Evolutionary conservation across 1,139 yeast species (phyloP).

Genomic region (Pichia sp.): DNA sequence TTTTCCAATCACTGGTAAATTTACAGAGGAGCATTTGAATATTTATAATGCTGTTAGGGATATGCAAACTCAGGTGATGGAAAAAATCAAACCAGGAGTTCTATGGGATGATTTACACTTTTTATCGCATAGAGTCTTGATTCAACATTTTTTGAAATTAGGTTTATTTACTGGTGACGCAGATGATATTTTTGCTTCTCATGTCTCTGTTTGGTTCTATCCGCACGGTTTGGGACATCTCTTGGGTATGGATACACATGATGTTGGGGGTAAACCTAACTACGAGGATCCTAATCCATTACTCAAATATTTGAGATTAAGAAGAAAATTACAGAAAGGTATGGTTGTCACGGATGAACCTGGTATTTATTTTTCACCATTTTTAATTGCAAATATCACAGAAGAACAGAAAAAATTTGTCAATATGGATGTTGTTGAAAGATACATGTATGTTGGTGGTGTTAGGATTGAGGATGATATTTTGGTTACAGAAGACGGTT

Average conservation of each 20-base stretch:
- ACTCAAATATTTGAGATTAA: slow-evolving; percentile 67
- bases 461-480: slow-evolving; percentile 95
- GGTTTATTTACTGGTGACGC: slow-evolving; percentile 71
- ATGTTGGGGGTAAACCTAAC: slow-evolving; percentile 83
- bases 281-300: slow-evolving; percentile 76
- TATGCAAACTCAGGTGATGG: slow-evolving; percentile 74
- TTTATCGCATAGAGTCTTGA: slow-evolving; percentile 68
- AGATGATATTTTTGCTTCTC: slow-evolving; percentile 62
- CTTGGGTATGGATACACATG: slow-evolving; percentile 93
- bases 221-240: slow-evolving; percentile 96
- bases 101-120: slow-evolving; percentile 82
- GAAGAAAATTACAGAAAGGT: slow-evolving; percentile 62
- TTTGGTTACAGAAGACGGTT: slow-evolving; percentile 66
- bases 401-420: slow-evolving; percentile 55
- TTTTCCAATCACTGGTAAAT: slow-evolving; percentile 85
- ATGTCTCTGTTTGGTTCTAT: slow-evolving; percentile 70
- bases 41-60: slow-evolving; percentile 74
- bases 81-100: slow-evolving; percentile 69
- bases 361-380: slow-evolving; percentile 85
- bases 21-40: slow-evolving; percentile 80
- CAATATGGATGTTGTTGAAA: slow-evolving; percentile 56
- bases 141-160: slow-evolving; percentile 59
- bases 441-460: slow-evolving; percentile 87
- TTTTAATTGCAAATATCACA: slow-evolving; percentile 60
- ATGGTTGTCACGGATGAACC: slow-evolving; percentile 96